A percentile compares a stretch with the other conserved stretches of the same genome.
Evolutionary conservation across 2,329 filamentous ascomycete species (phyloP).

Genomic region (Alternaria conjuncta): DNA sequence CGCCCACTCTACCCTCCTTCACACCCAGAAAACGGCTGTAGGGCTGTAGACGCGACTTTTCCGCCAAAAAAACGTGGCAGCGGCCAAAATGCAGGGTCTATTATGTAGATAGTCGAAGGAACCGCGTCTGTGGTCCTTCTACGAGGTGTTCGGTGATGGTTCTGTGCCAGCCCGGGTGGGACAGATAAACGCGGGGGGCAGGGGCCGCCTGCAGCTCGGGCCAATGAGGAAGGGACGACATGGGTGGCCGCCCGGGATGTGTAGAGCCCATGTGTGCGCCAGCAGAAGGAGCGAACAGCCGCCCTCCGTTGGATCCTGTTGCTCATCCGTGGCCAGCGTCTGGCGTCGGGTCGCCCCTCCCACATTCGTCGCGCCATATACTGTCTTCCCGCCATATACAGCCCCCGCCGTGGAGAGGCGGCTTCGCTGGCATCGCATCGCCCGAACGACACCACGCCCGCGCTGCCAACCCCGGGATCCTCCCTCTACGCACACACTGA

Average conservation of each 20-base stretch:
- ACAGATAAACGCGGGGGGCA: slow-evolving; percentile 30
- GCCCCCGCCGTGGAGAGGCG: slow-evolving; percentile 27
- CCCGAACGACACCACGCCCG: slow-evolving; percentile 4
- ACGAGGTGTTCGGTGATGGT: slow-evolving; percentile 25
- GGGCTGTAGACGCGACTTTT: slow-evolving; percentile 42
- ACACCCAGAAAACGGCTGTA: slow-evolving; percentile 30
- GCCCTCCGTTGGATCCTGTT: slow-evolving; percentile 33
- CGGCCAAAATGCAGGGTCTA: slow-evolving; percentile 35
- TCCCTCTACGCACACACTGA: neutral
- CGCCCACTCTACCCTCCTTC: slow-evolving; percentile 29
- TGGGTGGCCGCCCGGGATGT: slow-evolving; percentile 13
- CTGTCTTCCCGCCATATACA: slow-evolving; percentile 39
- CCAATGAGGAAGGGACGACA: slow-evolving; percentile 21
- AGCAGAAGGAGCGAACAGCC: slow-evolving; percentile 38
- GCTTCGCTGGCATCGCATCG: slow-evolving; percentile 23
- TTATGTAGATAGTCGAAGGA: slow-evolving; percentile 31
- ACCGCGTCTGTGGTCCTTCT: slow-evolving; percentile 32
- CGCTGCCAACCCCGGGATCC: neutral
- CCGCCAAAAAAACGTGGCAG: slow-evolving; percentile 39
- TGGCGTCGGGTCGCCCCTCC: slow-evolving; percentile 37
- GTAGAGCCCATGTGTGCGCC: slow-evolving; percentile 22
- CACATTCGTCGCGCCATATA: slow-evolving; percentile 37
- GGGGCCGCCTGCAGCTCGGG: slow-evolving; percentile 15
- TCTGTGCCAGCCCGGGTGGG: slow-evolving; percentile 22
- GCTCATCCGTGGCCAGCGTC: slow-evolving; percentile 37